Conservation (phyloP, 257 asterid species). For the Jasminum sambac region DNA sequence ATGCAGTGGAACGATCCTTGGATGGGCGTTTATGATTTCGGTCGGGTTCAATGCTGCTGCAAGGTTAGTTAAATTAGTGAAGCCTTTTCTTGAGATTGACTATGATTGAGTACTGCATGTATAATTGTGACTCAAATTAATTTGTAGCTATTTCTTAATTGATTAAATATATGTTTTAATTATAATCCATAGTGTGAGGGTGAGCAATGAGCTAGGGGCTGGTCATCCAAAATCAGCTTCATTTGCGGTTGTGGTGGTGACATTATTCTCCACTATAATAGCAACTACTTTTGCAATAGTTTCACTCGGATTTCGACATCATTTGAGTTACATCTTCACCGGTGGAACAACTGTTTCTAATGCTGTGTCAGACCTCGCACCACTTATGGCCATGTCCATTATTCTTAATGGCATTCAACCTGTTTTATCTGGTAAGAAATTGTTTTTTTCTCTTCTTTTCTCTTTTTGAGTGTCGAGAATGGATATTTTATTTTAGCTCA, state of each 20-base stretch:
- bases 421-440: constrained; percentile 9
- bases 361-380: not conserved
- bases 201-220: constrained; percentile 18
- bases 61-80: constrained; percentile 12
- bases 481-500: too few relatives aligned
- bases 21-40: constrained; percentile 22
- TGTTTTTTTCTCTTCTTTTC: too few relatives aligned
- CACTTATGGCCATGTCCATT: constrained; percentile 9
- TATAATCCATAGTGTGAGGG: constrained; percentile 15
- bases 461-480: too few relatives aligned
- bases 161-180: not conserved
- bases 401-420: constrained; percentile 17
- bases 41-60: constrained; percentile 28
- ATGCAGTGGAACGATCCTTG: constrained; percentile 16
- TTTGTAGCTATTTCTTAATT: not conserved
- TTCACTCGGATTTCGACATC: not conserved
- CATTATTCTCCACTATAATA: not conserved
- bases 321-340: constrained; percentile 8
- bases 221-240: constrained; percentile 17
- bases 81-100: too few relatives aligned
- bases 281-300: not conserved
- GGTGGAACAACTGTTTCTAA: not conserved
- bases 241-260: constrained; percentile 3
- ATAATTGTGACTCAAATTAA: too few relatives aligned
- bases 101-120: too few relatives aligned